Evolutionary conservation across 148 eudicot species (phyloP), one percentile per base, ranked within the genome.

Genomic region (Camellia lanceoleosa): DNA sequence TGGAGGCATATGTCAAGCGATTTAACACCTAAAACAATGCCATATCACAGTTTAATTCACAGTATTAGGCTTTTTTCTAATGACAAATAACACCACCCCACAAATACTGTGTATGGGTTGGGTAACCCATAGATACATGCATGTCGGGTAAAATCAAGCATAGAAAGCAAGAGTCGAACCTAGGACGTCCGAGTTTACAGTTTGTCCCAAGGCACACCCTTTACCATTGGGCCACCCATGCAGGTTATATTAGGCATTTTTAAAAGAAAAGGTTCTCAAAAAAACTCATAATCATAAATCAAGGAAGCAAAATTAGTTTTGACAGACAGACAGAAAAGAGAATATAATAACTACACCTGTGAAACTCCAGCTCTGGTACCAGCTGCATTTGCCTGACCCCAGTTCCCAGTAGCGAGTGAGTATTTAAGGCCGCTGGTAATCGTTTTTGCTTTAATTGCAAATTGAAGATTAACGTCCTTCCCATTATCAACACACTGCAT

Each of bases 301-400:
- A 49, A 71, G 23, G 52, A 9, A 70, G 19, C 20, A 6, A 49
- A 9, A 68, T 9, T 15, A 43, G 9, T 47, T 41, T 49, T 18
- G 38, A 3, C 74, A 49, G 4, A 38, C 46, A 41, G 77, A 56
- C 63, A 74, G 47, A 44, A 68, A 23, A 38, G 8, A 15, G 44
- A 14, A 66, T 56, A 9, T 11, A n/a, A 3, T 20, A 42, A 23
- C 38, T 69, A 65, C 38, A 89, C 91, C 93, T 96, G 98, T 5
- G 99, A 96, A 84, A 96, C 99, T 59, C 99, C 99, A 76, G 99
- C 97, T 81, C 99, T 92, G 51, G 99, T 96, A 73, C 99, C 99
- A 69, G 99, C 99, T 13, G 95, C 99, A 86, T 96, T 96, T 80
- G 98, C 98, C 81, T 91, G 95, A 30, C 99, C 99, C 99, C 99